Evolutionary conservation across 148 eudicot species (phyloP).

Genomic region (Amaranthus cruentus): DNA sequence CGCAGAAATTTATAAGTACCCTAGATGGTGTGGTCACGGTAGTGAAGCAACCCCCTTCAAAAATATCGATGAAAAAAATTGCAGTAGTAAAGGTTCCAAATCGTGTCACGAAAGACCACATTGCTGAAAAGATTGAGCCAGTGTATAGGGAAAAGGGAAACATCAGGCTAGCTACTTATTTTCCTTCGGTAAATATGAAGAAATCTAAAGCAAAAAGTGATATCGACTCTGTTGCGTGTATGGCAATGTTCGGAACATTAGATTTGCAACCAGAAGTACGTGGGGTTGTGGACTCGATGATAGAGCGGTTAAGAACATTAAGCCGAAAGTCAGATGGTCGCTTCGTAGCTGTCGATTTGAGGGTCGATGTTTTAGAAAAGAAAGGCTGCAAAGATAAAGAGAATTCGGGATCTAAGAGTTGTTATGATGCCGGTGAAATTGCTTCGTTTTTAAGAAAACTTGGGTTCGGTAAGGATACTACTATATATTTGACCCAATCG

Average conservation of each 20-base stretch:
- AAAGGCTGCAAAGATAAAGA: conserved; percentile 61
- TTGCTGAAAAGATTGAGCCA: conserved; percentile 58
- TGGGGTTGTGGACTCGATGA: conserved; percentile 84
- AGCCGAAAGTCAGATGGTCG: conserved; percentile 73
- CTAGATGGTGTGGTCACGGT: conserved; percentile 82
- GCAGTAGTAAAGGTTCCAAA: conserved; percentile 84
- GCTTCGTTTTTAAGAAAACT: conserved; percentile 63
- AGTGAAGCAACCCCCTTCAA: conserved; percentile 50
- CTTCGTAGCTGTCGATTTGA: conserved; percentile 83
- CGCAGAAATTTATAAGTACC: conserved; percentile 60
- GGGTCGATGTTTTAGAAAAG: conserved; percentile 66
- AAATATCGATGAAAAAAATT: conserved; percentile 50
- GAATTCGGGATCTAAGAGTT: conserved; percentile 52
- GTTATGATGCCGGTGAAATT: conserved; percentile 74
- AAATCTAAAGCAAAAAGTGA: conserved; percentile 36
- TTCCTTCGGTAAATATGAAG: conserved; percentile 81
- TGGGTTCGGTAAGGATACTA: conserved; percentile 78
- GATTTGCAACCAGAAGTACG: conserved; percentile 65
- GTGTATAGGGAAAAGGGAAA: conserved; percentile 64
- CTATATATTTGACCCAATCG: conserved; percentile 83
- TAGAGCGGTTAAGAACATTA: conserved; percentile 67
- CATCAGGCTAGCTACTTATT: conserved; percentile 80
- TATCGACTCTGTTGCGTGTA: conserved; percentile 56
- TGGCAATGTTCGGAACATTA: conserved; percentile 81
- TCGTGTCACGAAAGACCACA: conserved; percentile 70